A percentile compares a stretch with the other conserved stretches of the same genome.
Conservation (phyloP, 2,329 filamentous ascomycete species). For the Biscogniauxia mediterranea region DNA sequence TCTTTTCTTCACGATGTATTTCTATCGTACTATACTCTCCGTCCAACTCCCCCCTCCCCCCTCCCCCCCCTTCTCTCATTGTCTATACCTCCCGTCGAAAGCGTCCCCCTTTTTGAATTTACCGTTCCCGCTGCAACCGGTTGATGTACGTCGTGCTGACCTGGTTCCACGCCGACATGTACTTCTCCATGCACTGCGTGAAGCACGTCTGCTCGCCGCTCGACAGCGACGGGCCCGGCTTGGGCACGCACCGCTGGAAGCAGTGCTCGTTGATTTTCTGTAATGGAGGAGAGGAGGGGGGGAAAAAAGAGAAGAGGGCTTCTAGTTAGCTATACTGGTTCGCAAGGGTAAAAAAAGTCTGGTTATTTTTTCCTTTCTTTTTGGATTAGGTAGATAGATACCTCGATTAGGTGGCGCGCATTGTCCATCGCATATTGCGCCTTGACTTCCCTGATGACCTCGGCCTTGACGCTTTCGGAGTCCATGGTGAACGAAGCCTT, state of each 20-base stretch:
- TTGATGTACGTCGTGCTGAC: conserved; percentile 67
- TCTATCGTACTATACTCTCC: background rate
- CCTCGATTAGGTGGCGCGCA: conserved; percentile 68
- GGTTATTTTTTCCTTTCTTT: background rate
- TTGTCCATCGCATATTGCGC: conserved; percentile 66
- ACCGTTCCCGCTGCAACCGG: conserved; percentile 58
- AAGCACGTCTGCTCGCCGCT: conserved; percentile 69
- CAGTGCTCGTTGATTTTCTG: conserved; percentile 81
- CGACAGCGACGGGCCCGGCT: conserved; percentile 65
- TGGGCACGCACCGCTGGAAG: conserved; percentile 74
- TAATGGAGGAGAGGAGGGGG: background rate
- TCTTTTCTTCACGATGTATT: background rate
- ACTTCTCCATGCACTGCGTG: conserved; percentile 79
- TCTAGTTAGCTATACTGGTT: background rate
- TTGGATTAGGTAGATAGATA: conserved; percentile 36
- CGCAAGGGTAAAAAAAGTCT: too few species aligned
- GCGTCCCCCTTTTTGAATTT: background rate
- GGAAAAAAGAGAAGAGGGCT: background rate
- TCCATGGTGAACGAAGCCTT: conserved; percentile 45
- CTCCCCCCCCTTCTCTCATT: background rate
- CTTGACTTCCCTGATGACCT: conserved; percentile 64
- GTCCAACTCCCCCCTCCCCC: background rate
- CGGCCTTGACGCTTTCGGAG: conserved; percentile 57
- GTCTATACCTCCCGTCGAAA: background rate
- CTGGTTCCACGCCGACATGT: conserved; percentile 76